Evolutionary conservation across 768 basidiomycete genomes (phyloP).

Genomic region (Boletellus ananiceps): DNA sequence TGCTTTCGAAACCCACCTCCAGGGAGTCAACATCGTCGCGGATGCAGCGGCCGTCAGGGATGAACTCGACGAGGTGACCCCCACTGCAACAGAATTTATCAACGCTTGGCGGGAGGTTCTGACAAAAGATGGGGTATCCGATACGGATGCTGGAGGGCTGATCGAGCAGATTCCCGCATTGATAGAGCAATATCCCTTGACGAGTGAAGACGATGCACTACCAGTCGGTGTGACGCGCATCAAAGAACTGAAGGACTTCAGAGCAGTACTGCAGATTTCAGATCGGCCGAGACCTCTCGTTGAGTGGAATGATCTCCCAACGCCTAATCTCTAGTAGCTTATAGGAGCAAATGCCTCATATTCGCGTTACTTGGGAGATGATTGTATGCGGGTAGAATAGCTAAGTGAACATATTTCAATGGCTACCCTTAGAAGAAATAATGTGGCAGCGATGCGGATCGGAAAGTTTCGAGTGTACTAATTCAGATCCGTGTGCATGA

Average conservation of each 20-base stretch:
- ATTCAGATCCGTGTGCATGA: no score
- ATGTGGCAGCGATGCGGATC: no score
- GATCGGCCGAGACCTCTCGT: constrained; percentile 63
- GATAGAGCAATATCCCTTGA: constrained; percentile 51
- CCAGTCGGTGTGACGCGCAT: constrained; percentile 54
- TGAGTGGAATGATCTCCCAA: constrained; percentile 69
- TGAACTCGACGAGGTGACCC: constrained; percentile 50
- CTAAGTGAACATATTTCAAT: no score
- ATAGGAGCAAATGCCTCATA: neutral
- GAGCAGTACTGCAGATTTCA: constrained; percentile 49
- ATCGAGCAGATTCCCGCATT: constrained; percentile 54
- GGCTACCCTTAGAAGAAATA: no score
- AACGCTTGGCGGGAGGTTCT: constrained; percentile 55
- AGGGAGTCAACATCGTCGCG: constrained; percentile 43
- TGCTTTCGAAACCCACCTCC: constrained; percentile 55
- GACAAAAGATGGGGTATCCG: constrained; percentile 36
- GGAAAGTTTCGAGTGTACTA: no score
- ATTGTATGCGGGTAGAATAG: no score
- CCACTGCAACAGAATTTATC: constrained; percentile 54
- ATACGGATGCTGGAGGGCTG: constrained; percentile 42
- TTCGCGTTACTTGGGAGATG: neutral
- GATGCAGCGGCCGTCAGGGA: constrained; percentile 50
- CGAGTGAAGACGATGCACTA: constrained; percentile 45
- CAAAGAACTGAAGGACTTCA: constrained; percentile 64
- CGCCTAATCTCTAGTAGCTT: constrained; percentile 45